Evolutionary conservation across 2,329 filamentous ascomycete genomes (phyloP).

Genomic region (Nakataea oryzae): DNA sequence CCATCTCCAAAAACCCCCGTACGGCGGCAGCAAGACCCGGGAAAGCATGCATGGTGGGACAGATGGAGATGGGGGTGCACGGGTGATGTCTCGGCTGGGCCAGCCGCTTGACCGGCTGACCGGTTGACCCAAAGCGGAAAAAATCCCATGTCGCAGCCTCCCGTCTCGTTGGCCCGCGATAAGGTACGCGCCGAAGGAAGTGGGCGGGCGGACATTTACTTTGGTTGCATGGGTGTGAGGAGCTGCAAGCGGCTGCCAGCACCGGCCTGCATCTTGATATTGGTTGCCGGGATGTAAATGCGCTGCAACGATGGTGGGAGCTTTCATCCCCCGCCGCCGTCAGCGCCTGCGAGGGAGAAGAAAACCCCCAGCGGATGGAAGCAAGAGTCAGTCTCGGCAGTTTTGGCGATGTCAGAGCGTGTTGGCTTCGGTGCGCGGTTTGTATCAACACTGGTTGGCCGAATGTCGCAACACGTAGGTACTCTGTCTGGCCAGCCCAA

Average conservation of each 20-base stretch:
- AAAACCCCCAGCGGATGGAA: not conserved
- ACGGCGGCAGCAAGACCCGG: not conserved
- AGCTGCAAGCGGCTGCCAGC: not conserved
- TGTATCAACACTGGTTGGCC: not conserved
- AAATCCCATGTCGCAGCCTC: not conserved
- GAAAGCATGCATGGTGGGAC: not conserved
- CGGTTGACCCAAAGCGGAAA: not conserved
- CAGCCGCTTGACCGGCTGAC: not conserved
- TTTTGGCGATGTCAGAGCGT: not conserved
- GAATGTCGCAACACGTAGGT: not conserved
- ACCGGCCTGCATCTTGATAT: not conserved
- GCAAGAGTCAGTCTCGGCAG: not conserved
- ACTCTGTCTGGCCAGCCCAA: not conserved
- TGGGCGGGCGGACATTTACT: not conserved
- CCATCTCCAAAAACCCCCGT: not conserved
- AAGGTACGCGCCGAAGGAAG: not conserved
- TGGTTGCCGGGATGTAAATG: not conserved
- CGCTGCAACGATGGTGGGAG: not conserved
- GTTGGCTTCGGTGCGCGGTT: not conserved
- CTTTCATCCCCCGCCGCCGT: not conserved
- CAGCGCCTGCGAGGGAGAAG: not conserved
- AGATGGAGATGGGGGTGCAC: not conserved
- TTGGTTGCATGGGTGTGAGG: not conserved
- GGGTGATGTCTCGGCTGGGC: not conserved
- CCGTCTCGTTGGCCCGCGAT: not conserved